Conservation (phyloP, 768 basidiomycete genomes). For the Rhodotorula graminis region DNA sequence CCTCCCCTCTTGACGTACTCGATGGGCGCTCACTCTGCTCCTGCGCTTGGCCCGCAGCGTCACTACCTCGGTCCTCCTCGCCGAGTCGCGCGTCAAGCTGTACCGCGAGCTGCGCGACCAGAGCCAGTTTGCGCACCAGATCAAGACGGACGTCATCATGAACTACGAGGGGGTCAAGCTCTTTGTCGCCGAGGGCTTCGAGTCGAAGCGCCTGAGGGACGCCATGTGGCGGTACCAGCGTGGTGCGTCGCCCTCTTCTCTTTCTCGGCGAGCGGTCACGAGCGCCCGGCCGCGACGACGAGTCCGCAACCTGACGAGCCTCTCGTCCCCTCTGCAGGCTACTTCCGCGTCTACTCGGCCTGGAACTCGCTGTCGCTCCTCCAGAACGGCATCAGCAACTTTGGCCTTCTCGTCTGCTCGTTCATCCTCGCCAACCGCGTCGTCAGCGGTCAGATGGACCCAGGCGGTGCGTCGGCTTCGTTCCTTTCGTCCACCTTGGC, state of each 20-base stretch:
- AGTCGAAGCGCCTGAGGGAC: constrained; percentile 63
- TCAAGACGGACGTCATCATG: constrained; percentile 59
- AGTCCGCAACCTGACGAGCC: too few relatives aligned
- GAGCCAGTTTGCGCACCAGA: constrained; percentile 30
- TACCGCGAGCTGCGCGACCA: constrained; percentile 32
- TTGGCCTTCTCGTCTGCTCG: constrained; percentile 74
- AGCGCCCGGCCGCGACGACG: too few relatives aligned
- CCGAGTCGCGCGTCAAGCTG: constrained; percentile 27
- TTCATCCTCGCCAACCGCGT: constrained; percentile 71
- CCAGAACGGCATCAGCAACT: constrained; percentile 51
- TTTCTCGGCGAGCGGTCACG: constrained; percentile 40
- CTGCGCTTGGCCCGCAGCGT: constrained; percentile 1
- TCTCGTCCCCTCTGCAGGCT: constrained; percentile 49
- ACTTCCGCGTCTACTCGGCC: constrained; percentile 53
- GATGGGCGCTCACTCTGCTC: background rate
- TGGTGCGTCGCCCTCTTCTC: background rate
- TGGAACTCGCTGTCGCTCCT: constrained; percentile 27
- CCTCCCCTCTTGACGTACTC: background rate
- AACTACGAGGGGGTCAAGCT: constrained; percentile 70
- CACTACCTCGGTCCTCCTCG: constrained; percentile 27
- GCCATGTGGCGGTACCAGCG: constrained; percentile 70
- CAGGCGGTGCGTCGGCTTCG: constrained; percentile 8
- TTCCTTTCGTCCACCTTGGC: background rate
- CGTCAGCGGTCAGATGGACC: constrained; percentile 51
- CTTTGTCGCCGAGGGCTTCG: constrained; percentile 79